A percentile compares a stretch with the other conserved stretches of the same genome.
phyloP scores from a whole-genome alignment of 192 early-diverging fungal species.

The Podila verticillata region DNA sequence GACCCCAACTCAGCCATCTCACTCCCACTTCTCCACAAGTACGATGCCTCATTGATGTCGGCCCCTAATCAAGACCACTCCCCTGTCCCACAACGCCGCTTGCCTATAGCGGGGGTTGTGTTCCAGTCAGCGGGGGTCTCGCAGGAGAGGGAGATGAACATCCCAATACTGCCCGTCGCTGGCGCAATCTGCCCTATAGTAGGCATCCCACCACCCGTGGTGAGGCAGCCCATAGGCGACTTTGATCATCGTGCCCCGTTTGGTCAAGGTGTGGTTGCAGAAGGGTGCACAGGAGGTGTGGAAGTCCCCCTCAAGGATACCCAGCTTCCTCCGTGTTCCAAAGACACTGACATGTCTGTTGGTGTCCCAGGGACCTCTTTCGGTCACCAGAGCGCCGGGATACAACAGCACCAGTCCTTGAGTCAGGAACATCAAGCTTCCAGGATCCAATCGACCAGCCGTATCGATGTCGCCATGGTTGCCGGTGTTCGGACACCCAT shows the following conservation, averaged over 20 bases:
- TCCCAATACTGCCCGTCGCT: slow-evolving; percentile 13
- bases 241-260: slow-evolving; percentile 32
- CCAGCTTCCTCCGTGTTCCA: background rate
- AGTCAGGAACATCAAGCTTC: background rate
- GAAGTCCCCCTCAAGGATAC: background rate
- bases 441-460: background rate
- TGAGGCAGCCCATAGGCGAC: slow-evolving; percentile 16
- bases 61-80: slow-evolving; percentile 3
- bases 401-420: background rate
- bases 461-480: background rate
- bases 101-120: slow-evolving; percentile 1
- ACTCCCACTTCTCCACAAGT: background rate
- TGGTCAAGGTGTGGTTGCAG: slow-evolving; percentile 31
- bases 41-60: slow-evolving; percentile 13
- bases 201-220: background rate
- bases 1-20: background rate
- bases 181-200: slow-evolving; percentile 11
- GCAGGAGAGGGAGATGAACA: slow-evolving; percentile 1
- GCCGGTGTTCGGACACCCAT: background rate
- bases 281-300: slow-evolving; percentile 23
- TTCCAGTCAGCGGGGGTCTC: slow-evolving; percentile 15
- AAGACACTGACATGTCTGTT: background rate
- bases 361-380: background rate
- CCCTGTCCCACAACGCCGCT: slow-evolving; percentile 11
- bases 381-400: slow-evolving; percentile 1